Percentiles rank a stretch among this genome's conserved stretches.
Conservation (phyloP, 768 basidiomycete genomes). For the Melanogaster broomeanus region DNA sequence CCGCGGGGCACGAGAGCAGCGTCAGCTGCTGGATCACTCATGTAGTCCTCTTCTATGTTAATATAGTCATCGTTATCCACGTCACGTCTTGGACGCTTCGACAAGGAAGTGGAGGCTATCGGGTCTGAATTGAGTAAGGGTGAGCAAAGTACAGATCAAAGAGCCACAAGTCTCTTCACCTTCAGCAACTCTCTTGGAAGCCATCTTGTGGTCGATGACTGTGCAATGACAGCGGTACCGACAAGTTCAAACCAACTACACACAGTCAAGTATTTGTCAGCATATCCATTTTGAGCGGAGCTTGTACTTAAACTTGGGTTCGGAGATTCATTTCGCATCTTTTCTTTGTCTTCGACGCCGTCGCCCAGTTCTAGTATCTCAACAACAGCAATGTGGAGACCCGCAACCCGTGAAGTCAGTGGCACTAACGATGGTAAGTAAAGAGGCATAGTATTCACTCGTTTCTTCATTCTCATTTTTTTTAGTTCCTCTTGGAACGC, state of each 20-base stretch:
- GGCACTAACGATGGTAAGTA: constrained; percentile 88
- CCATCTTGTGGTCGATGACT: constrained; percentile 24
- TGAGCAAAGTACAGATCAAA: constrained; percentile 1
- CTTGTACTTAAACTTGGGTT: constrained; percentile 24
- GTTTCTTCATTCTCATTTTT: constrained; percentile 14
- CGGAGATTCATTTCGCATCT: constrained; percentile 38
- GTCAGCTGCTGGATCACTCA: constrained; percentile 32
- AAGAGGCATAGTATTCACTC: neutral
- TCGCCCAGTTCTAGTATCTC: constrained; percentile 32
- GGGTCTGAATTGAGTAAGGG: constrained; percentile 15
- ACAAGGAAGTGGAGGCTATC: constrained; percentile 25
- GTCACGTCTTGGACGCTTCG: constrained; percentile 44
- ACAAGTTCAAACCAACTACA: too few species aligned
- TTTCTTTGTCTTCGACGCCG: constrained; percentile 16
- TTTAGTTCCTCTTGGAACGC: constrained; percentile 78
- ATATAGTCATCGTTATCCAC: constrained; percentile 59
- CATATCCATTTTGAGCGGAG: constrained; percentile 36
- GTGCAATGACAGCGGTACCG: too few species aligned
- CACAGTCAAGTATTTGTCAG: constrained; percentile 27
- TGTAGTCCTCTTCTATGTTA: constrained; percentile 58
- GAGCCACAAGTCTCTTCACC: constrained; percentile 26
- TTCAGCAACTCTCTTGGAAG: constrained; percentile 42
- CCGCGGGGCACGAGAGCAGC: constrained; percentile 58
- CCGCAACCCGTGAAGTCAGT: constrained; percentile 85
- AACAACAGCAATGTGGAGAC: constrained; percentile 74